Base-by-base conservation (phyloP, 2,329 filamentous ascomycete genomes). In the Phyllosticta ampelicida region DNA sequence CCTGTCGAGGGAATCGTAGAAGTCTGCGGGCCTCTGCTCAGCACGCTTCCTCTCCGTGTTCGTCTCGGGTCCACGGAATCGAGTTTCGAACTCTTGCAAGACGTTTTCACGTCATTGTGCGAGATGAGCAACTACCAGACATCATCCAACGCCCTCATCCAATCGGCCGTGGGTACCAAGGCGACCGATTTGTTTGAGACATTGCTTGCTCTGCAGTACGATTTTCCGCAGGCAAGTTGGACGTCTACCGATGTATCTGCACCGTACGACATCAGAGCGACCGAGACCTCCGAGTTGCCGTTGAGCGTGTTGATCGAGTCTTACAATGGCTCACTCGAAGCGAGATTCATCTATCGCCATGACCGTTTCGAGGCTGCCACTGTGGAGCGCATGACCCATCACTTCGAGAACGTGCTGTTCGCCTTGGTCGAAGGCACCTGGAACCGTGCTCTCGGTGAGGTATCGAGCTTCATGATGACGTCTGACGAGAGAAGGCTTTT, bases 21-120 rank as follows among this genome's bases (percentile, higher is more conserved):
- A 9, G 64, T 66, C 1, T 63, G 73, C 5, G 74, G 74, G 0
- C 71, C 73, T 1, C 30, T 71, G 13, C 64, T 75, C 48, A 71
- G 73, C n/a, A 48, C 55, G 6, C 19, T 57, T 19, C 55, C 55
- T 0, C 48, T 57, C 20, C 19, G 21, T 4, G 55, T 57, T 5
- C 36, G 13, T 44, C 36, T 44, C 11, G 36, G 36, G 3, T 18
- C 16, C 1, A n/a, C 36, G 5, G 13, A n/a, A 1, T 44, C 36
- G 36, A 44, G 36, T n/a, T 44, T 44, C 6, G n/a, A 21, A 1
- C 9, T 57, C 3, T 13, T 44, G 2, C 9, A 28, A 1, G 23
- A 48, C 13, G 55, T 57, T 9, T 57, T 57, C 50, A 20, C 2
- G 2, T 57, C 55, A 9, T n/a, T 57, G 30, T 57, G 55, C 18